phyloP scores from a whole-genome alignment of 768 basidiomycete genomes.

The Mycena latifolia region DNA sequence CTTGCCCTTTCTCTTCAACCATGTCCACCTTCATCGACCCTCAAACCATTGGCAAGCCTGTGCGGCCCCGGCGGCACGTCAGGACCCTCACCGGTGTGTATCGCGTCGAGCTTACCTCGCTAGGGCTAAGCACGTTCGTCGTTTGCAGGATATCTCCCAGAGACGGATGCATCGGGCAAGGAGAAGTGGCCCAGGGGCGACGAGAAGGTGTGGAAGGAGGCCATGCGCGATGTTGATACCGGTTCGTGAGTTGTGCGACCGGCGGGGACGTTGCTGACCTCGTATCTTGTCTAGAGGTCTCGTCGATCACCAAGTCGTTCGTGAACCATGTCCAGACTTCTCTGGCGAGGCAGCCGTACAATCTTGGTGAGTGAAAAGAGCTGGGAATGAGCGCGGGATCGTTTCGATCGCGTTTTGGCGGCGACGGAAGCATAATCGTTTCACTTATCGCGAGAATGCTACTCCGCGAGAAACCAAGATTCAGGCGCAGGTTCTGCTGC shows the following conservation, averaged over 20 bases:
- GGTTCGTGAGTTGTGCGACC: conserved; percentile 51
- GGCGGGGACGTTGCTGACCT: conserved; percentile 3
- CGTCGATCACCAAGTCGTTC: conserved; percentile 77
- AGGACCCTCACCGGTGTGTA: conserved; percentile 72
- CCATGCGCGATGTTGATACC: conserved; percentile 66
- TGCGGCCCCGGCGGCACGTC: conserved; percentile 72
- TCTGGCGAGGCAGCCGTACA: conserved; percentile 92
- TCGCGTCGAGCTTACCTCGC: background rate
- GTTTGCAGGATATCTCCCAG: conserved; percentile 78
- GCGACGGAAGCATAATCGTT: background rate
- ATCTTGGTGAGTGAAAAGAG: conserved; percentile 70
- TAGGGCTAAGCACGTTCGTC: conserved; percentile 9
- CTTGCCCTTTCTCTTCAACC: conserved; percentile 20
- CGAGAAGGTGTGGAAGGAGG: conserved; percentile 78
- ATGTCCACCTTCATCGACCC: conserved; percentile 81
- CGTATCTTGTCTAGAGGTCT: conserved; percentile 58
- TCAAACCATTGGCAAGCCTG: conserved; percentile 73
- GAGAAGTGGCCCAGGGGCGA: conserved; percentile 91
- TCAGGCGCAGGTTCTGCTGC: background rate
- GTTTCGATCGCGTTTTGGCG: conserved; percentile 3
- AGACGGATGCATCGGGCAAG: conserved; percentile 80
- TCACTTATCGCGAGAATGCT: background rate
- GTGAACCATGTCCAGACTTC: conserved; percentile 91
- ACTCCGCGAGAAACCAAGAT: background rate
- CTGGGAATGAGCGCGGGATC: too few relatives aligned